Base-by-base conservation (phyloP, 495 filamentous ascomycete species). In the Aspergillus cavernicola region DNA sequence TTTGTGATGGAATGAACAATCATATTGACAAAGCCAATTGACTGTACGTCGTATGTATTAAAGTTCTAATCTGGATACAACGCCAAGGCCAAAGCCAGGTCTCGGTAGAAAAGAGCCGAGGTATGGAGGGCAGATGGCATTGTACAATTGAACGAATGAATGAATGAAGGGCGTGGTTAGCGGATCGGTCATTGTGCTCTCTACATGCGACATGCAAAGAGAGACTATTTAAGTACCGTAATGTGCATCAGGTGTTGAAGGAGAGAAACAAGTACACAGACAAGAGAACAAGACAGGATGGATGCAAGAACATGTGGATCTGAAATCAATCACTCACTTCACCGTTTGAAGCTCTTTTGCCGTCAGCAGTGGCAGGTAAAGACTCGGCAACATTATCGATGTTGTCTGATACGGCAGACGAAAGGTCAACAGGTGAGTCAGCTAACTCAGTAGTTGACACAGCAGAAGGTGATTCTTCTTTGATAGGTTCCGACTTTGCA, bases 271-370 rank as follows among this genome's bases (percentile, higher is more conserved):
- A 38, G 20, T 29, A 52, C 16, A 36, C 7, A 39, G 36, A 52
- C 29, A 16, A 3, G 31, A 53, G 11, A 51, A 15, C 6, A 22
- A 49, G 12, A 32, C n/a, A 39, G 9, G 10, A 33, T 22, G 35
- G 13, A 26, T n/a, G 32, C 16, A 45, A 2, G 12, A 38, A 38
- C 33, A 49, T 9, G 16, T n/a, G 12, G 19, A 37, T n/a, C 15
- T 12, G 15, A 31, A 9, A 23, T 24, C 22, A 28, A 36, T 33
- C 22, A 39, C 1, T 63, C 53, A 29, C 62, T 62, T 63, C 53
- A 29, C 62, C 63, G 15, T 72, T 66, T 11, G 68, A 70, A 5
- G 36, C 2, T 39, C 32, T 63, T 62, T 75, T 72, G 23, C 59
- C 69, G 37, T 73, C 63, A 9, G 66, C 66, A 15, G 63, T 47